These are phyloP conservation scores for Trichoderma semiorbis DNA, from an alignment of 2,329 filamentous ascomycete species.

Conservation along the genomic window DNA sequence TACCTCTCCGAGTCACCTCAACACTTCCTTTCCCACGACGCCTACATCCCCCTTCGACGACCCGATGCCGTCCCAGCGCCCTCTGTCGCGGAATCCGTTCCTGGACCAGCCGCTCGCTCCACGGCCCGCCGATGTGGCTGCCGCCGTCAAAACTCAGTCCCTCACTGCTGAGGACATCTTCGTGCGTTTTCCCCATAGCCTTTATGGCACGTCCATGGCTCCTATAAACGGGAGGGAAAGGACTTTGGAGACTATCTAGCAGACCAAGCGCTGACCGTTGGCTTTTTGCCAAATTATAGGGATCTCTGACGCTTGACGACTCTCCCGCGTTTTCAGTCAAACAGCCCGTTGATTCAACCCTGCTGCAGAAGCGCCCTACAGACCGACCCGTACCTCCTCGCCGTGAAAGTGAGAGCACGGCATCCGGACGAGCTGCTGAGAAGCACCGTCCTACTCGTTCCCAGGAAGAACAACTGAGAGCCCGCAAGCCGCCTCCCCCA, in stretches of 20 bases:
- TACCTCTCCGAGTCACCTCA: slow-evolving; percentile 47
- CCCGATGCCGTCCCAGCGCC: slow-evolving; percentile 48
- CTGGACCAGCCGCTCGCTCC: slow-evolving; percentile 53
- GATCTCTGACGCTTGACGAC: slow-evolving; percentile 65
- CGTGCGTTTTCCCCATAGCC: slow-evolving; percentile 53
- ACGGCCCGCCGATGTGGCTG: slow-evolving; percentile 49
- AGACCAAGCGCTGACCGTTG: slow-evolving; percentile 1
- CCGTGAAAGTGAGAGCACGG: slow-evolving; percentile 43
- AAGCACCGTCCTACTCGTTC: slow-evolving; percentile 61
- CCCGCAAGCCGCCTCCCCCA: slow-evolving; percentile 37
- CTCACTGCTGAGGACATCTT: slow-evolving; percentile 68
- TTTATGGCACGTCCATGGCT: not conserved
- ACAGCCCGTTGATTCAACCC: slow-evolving; percentile 34
- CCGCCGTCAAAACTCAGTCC: slow-evolving; percentile 43
- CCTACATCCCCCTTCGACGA: slow-evolving; percentile 59
- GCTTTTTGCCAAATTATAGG: slow-evolving; percentile 44
- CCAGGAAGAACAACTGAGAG: slow-evolving; percentile 61
- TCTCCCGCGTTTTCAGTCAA: slow-evolving; percentile 35
- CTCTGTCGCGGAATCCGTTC: slow-evolving; percentile 72
- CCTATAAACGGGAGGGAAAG: not conserved
- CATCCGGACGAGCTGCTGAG: slow-evolving; percentile 38
- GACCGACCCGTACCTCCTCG: slow-evolving; percentile 25
- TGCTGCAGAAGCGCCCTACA: slow-evolving; percentile 37
- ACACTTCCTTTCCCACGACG: slow-evolving; percentile 32
- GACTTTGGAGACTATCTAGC: not conserved